Base-by-base conservation (phyloP, 2,329 filamentous ascomycete species). In the Sporothrix euskadiensis region DNA sequence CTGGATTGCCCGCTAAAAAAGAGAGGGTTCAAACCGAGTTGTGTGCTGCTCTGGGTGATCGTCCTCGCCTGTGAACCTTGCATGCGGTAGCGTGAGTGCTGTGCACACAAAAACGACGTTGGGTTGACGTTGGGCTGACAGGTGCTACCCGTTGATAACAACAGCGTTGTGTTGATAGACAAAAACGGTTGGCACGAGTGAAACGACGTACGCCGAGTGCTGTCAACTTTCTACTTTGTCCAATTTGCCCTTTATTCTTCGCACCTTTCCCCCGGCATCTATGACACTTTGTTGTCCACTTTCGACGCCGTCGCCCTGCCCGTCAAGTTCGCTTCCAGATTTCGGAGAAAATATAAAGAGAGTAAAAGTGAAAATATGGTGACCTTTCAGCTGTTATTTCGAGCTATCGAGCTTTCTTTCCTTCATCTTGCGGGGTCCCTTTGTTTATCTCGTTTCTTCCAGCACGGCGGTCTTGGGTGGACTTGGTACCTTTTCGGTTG, bases 11-110 rank as follows among this genome's bases (percentile, higher is more conserved):
- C 35, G 26, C 41, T 30, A 12, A 14, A 12, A 35, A 26, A 26
- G 8, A 26, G 2, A 35, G 30, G 59, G 35, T 26, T 26, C 16
- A 32, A 70, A 35, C 32, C 49, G 35, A 47, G 44, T 52, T 52
- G 32, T 69, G 30, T 57, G 47, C 32, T 69, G 66, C 49, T 41
- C n/a, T 69, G 66, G 49, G 19, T 69, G 66, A 69, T 69, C 66
- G 32, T 69, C 66, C 32, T 69, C 66, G 66, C 35, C 68, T 44
- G 44, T 54, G 52, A 71, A 52, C 69, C 56, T 52, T 61, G 19
- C 44, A 41, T 59, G 30, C 22, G 10, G 32, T 71, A 41, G 54
- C 69, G 65, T 69, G 65, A 14, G 44, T n/a, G 26, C 22, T 26
- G 65, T 52, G 65, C 61, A 65, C 59, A 41, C 8, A 63, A 10